phyloP scores from a whole-genome alignment of 495 filamentous ascomycete genomes.

The Sabuloglossum arenarium region DNA sequence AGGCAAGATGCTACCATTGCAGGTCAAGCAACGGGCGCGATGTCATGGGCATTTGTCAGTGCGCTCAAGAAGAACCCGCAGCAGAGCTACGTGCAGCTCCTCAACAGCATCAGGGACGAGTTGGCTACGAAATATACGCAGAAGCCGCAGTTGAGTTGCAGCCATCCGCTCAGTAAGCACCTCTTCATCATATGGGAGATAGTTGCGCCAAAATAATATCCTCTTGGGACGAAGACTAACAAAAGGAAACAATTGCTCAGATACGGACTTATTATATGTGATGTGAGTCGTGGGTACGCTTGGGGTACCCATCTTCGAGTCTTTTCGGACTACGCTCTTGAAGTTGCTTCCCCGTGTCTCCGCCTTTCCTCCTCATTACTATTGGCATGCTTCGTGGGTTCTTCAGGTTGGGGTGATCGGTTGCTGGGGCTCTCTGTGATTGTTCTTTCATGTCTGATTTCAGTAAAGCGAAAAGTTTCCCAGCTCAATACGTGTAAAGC shows the following conservation, averaged over 20 bases:
- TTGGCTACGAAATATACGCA: conserved; percentile 75
- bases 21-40: conserved; percentile 84
- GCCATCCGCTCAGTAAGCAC: conserved; percentile 75
- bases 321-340: not conserved
- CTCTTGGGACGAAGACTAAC: not conserved
- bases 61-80: conserved; percentile 93
- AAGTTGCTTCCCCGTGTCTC: not conserved
- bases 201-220: not conserved
- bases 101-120: conserved; percentile 91
- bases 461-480: not conserved
- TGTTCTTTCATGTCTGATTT: conserved; percentile 4
- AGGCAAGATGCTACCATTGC: conserved; percentile 42
- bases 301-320: conserved; percentile 13
- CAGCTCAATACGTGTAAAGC: not conserved
- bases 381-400: not conserved
- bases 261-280: conserved; percentile 16
- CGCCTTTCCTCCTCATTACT: conserved; percentile 3
- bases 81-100: conserved; percentile 88
- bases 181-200: conserved; percentile 5
- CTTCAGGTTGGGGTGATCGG: not conserved
- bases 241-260: not conserved
- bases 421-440: not conserved
- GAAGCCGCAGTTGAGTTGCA: conserved; percentile 92
- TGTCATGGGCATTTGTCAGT: conserved; percentile 94
- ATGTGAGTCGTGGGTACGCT: conserved; percentile 13